Base-by-base conservation (phyloP, 2,329 filamentous ascomycete species). In the Thermochaetoides dissita region DNA sequence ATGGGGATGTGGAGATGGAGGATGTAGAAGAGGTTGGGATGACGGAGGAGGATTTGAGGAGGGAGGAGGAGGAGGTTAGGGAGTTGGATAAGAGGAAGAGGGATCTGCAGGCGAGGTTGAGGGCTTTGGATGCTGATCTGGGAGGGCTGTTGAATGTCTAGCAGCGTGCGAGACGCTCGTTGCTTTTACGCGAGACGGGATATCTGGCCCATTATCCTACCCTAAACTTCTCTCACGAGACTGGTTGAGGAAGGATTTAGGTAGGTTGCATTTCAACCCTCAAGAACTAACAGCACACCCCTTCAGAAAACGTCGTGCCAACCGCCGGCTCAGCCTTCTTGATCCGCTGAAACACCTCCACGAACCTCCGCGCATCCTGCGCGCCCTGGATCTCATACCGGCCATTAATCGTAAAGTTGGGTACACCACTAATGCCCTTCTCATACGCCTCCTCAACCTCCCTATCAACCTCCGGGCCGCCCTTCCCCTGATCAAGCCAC, bases 321-420 rank as follows among this genome's bases (percentile, higher is more conserved):
- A 46, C 45, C 38, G 40, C 43, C 30, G 38, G 37, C 10, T 50
- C 41, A 6, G 56, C 54, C 35, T 58, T 53, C 56, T 62, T 64
- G 10, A 59, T 68, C 53, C 68, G 65, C 47, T 76, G 65, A 57
- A 89, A 82, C 38, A 79, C 62, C 52, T 76, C 66, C 47, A 84
- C 58, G 54, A 88, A 88, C 2, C 69, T 71, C 37, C 68, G 64
- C 2, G 78, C 69, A 45, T 86, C 81, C 61, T 87, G 78, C 1
- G 83, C 84, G 1, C 84, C 84, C 29, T 76, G 71, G 30, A 89
- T 59, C 50, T 79, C 72, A 58, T 76, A 80, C 50, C 65, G 66
- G 2, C 67, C 78, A 53, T 88, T 80, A 48, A 91, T 72, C 9
- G 76, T 76, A 57, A 85, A 88, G 57, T 83, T 75, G 6, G 84